Conservation (phyloP, 148 eudicot species). For the Cornus suecica region DNA sequence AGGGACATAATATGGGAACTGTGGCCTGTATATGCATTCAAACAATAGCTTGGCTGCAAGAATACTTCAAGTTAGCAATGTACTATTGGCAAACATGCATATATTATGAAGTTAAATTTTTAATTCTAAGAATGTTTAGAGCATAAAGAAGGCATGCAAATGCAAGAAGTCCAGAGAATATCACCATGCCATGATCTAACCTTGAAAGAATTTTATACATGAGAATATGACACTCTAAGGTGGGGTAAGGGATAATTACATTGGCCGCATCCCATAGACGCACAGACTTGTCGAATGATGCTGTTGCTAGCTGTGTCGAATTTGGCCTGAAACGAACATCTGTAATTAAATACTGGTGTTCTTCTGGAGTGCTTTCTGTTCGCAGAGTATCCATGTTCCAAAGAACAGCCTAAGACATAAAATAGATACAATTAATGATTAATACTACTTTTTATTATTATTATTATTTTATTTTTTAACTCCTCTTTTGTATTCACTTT, state of each 20-base stretch:
- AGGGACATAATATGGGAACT: conserved; percentile 78
- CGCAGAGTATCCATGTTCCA: conserved; percentile 89
- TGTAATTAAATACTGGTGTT: conserved; percentile 65
- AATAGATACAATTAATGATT: conserved; percentile 10
- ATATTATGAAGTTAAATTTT: not conserved
- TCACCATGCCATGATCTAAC: not conserved
- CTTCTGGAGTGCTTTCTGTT: conserved; percentile 83
- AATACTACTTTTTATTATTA: not conserved
- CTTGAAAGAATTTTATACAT: not conserved
- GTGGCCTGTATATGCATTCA: conserved; percentile 73
- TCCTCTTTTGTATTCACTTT: not conserved
- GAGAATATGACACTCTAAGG: not conserved
- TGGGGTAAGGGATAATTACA: conserved; percentile 25
- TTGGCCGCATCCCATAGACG: conserved; percentile 92
- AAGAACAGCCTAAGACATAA: conserved; percentile 54
- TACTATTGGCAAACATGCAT: not conserved
- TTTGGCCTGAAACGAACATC: conserved; percentile 87
- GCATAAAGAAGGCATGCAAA: conserved; percentile 12
- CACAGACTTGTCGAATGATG: conserved; percentile 85
- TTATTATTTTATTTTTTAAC: not conserved
- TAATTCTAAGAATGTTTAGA: not conserved
- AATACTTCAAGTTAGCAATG: conserved; percentile 12
- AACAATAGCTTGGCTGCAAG: conserved; percentile 84
- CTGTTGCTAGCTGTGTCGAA: conserved; percentile 80
- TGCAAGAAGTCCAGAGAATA: not conserved